These are phyloP conservation scores for Auricularia sp. DNA, from an alignment of 768 basidiomycete species.

Conservation along the genomic window DNA sequence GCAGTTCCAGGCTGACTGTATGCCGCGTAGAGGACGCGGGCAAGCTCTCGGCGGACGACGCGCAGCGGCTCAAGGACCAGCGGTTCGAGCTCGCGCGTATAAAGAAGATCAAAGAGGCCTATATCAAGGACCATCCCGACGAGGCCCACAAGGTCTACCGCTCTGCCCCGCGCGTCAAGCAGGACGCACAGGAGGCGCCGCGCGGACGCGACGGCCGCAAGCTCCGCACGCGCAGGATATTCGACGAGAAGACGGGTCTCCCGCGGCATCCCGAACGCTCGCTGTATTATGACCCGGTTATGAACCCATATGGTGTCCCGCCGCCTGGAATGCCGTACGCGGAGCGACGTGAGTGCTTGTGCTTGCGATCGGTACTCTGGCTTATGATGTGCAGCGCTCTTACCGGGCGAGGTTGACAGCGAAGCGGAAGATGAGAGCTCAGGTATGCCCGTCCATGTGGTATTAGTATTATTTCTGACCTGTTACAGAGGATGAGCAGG, in stretches of 20 bases:
- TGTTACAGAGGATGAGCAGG: constrained; percentile 17
- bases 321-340: constrained; percentile 97
- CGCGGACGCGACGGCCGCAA: constrained; percentile 27
- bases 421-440: constrained; percentile 45
- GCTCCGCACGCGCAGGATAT: constrained; percentile 44
- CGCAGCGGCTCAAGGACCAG: constrained; percentile 57
- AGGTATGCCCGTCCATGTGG: constrained; percentile 15
- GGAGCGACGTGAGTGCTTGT: constrained; percentile 58
- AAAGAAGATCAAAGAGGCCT: constrained; percentile 82
- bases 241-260: constrained; percentile 76
- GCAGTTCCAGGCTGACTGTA: constrained; percentile 23
- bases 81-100: constrained; percentile 73
- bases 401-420: constrained; percentile 52
- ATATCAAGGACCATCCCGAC: constrained; percentile 88
- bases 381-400: constrained; percentile 34
- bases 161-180: constrained; percentile 25
- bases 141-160: constrained; percentile 76
- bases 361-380: background rate
- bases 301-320: constrained; percentile 89
- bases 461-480: constrained; percentile 49
- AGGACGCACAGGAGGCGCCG: constrained; percentile 30
- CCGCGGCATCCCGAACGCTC: constrained; percentile 87
- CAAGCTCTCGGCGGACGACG: constrained; percentile 40
- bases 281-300: constrained; percentile 84
- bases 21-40: constrained; percentile 37